Base-by-base conservation (phyloP, 176 grass and related monocot species). In the Dendrocalamus sinicus region DNA sequence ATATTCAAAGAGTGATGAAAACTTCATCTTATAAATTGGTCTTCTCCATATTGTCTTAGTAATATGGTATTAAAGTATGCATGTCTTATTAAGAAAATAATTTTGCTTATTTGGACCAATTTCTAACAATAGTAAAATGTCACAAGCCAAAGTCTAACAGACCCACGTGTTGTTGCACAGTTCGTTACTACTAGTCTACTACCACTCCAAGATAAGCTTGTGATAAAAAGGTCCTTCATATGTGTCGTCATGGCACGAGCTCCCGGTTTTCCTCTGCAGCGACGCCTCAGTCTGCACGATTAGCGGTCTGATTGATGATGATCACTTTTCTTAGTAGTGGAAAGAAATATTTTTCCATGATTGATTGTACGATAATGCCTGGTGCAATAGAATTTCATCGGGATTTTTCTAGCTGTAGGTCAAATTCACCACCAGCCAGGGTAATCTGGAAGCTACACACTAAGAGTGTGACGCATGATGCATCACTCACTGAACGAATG, bases 211-310 rank as follows among this genome's bases (percentile, higher is more conserved):
- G 37, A 75, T 75, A 75, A 54, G 73, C 13, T 53, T 53, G 28
- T 43, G 53, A 43, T 40, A 17, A 76, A 23, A 77, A 60, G 74
- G n/a, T 47, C 20, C 24, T 20, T 51, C 28, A 16, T 39, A 40
- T 55, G 47, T 70, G 48, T 43, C 48, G 65, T 14, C 64, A 40
- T 53, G 64, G 46, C 64, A 53, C 45, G 26, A 50, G 40, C 9
- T 81, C 7, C 12, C 26, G 1, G 47, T 54, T 81, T 55, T 81
- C 65, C 22, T 70, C 66, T 59, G 35, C 71, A 57, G 6, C 66
- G 67, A 44, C 66, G 66, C n/a, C 16, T 55, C 79, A 4, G 48
- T 70, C 64, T 11, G 50, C 66, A 28, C 66, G 66, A 71, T 82
- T 57, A 28, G 35, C 51, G 13, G 13, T 37, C 0, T 44, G 67